Evolutionary conservation across 2,329 filamentous ascomycete genomes (phyloP).

Genomic region (Xylariales sp.): DNA sequence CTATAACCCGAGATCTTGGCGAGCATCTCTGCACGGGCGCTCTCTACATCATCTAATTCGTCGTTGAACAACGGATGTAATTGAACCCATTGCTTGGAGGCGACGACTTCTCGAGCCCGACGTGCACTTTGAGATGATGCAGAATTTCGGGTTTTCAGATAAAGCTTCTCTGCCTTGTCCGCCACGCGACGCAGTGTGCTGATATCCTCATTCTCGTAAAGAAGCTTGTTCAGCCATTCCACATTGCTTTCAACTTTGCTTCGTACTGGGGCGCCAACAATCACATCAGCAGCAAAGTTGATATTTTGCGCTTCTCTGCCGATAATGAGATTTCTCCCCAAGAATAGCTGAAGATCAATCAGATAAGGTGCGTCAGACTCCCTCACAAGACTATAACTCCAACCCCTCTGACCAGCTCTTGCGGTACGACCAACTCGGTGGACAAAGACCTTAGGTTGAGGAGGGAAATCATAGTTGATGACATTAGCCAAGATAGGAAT

Average conservation of each 20-base stretch:
- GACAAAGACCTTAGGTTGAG: constrained; percentile 94
- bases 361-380: constrained; percentile 89
- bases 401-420: constrained; percentile 85
- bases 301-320: constrained; percentile 60
- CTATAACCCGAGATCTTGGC: constrained; percentile 84
- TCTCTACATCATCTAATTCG: constrained; percentile 60
- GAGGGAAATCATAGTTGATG: constrained; percentile 97
- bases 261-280: constrained; percentile 72
- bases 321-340: constrained; percentile 77
- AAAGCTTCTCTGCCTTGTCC: constrained; percentile 86
- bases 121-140: constrained; percentile 90
- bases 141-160: constrained; percentile 82
- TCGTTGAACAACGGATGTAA: constrained; percentile 78
- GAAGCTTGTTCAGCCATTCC: constrained; percentile 78
- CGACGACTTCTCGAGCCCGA: constrained; percentile 72
- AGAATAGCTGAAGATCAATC: constrained; percentile 88
- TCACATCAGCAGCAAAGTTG: constrained; percentile 78
- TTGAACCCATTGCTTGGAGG: constrained; percentile 65
- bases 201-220: constrained; percentile 74
- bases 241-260: constrained; percentile 69
- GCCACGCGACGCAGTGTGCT: constrained; percentile 67
- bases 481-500: constrained; percentile 95
- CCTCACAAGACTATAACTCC: constrained; percentile 90
- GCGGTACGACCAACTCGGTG: constrained; percentile 95
- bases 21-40: constrained; percentile 79